Evolutionary conservation across 1,139 yeast genomes (phyloP).

Genomic region (Blastobotrys serpentis): DNA sequence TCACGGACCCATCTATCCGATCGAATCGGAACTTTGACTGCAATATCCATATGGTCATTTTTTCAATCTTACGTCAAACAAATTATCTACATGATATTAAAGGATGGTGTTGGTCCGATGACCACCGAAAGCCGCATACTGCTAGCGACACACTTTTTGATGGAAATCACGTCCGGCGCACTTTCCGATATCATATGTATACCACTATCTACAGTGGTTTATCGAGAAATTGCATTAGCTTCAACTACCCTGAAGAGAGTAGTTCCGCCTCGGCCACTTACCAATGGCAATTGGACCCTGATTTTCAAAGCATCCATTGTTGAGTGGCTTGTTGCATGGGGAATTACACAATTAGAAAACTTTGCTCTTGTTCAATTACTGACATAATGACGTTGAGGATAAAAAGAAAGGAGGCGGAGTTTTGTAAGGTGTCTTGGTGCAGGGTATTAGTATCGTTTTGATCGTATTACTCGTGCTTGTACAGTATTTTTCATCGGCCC

Average conservation of each 20-base stretch:
- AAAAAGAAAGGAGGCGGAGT: not conserved
- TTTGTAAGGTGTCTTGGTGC: too few relatives aligned
- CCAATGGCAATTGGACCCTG: conserved; percentile 1
- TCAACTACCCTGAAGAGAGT: not conserved
- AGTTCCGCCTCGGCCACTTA: not conserved
- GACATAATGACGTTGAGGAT: not conserved
- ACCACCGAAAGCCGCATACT: not conserved
- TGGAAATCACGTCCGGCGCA: conserved; percentile 8
- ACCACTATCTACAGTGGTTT: conserved; percentile 5
- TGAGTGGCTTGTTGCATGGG: conserved; percentile 11
- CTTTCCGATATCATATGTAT: conserved; percentile 7
- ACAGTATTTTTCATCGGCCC: too few relatives aligned
- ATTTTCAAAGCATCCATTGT: conserved; percentile 4
- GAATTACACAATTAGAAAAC: not conserved
- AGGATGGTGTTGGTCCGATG: not conserved
- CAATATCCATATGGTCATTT: not conserved
- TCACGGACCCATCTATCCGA: not conserved
- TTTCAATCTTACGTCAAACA: conserved; percentile 1
- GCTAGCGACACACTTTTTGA: conserved; percentile 2
- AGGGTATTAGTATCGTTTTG: not conserved
- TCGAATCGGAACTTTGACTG: not conserved
- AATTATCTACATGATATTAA: not conserved
- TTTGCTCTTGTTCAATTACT: conserved; percentile 3
- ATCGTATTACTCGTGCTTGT: not conserved
- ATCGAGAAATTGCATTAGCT: not conserved